Conservation (phyloP, 345 rosid species). For the Viola odorata region DNA sequence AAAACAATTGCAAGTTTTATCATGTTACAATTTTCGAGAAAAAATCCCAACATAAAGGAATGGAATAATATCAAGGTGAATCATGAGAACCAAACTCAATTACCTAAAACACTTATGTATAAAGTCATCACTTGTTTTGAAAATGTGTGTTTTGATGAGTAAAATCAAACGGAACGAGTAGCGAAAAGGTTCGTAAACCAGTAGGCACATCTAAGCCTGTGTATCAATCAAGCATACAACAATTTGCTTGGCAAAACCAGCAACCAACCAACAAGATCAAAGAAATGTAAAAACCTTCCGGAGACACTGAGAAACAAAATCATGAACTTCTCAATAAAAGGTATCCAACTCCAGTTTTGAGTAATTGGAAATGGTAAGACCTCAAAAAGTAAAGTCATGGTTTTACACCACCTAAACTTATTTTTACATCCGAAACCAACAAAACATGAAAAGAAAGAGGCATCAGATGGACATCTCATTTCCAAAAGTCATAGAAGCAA, state of each 20-base stretch:
- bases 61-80: too few species aligned
- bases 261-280: neutral
- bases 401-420: slow-evolving; percentile 22
- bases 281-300: neutral
- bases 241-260: neutral
- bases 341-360: slow-evolving; percentile 6
- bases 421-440: slow-evolving; percentile 30
- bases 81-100: too few species aligned
- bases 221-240: neutral
- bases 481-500: neutral
- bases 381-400: slow-evolving; percentile 8
- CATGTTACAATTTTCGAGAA: too few species aligned
- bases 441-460: slow-evolving; percentile 8
- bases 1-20: too few species aligned
- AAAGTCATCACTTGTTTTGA: too few species aligned
- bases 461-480: neutral
- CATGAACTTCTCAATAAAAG: slow-evolving; percentile 5
- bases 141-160: too few species aligned
- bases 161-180: too few species aligned
- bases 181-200: too few species aligned
- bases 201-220: too few species aligned
- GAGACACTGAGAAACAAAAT: neutral
- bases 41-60: too few species aligned
- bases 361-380: slow-evolving; percentile 1
- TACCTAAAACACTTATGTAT: too few species aligned